phyloP scores from a whole-genome alignment of 495 filamentous ascomycete species.

The Podospora australis region DNA sequence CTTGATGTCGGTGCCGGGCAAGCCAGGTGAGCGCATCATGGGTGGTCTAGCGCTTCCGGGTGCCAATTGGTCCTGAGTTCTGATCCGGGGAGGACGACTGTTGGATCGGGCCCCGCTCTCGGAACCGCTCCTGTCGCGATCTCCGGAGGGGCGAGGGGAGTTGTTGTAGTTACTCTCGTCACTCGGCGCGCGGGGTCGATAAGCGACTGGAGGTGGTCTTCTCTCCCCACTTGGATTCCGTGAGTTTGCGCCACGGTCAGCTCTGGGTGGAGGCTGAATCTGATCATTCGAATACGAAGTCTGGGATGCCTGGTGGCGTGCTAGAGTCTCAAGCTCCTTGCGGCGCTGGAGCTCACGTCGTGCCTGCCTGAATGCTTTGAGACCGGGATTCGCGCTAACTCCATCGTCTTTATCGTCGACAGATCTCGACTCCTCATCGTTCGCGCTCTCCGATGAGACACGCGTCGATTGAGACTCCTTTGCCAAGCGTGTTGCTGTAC shows the following conservation, averaged over 20 bases:
- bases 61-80: conserved; percentile 41
- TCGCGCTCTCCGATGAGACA: background rate
- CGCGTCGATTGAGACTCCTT: conserved; percentile 27
- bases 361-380: conserved; percentile 46
- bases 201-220: conserved; percentile 36
- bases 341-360: conserved; percentile 45
- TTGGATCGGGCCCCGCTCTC: conserved; percentile 47
- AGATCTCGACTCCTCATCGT: background rate
- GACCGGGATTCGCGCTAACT: conserved; percentile 32
- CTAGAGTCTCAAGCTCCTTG: conserved; percentile 40
- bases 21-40: conserved; percentile 37
- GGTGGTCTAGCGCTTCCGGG: conserved; percentile 22
- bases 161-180: conserved; percentile 26
- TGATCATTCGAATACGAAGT: conserved; percentile 15
- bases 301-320: conserved; percentile 25
- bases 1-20: conserved; percentile 38
- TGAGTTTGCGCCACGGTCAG: conserved; percentile 21
- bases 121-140: conserved; percentile 56
- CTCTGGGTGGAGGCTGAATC: conserved; percentile 21
- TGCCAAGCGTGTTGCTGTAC: conserved; percentile 43
- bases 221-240: conserved; percentile 41
- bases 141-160: conserved; percentile 26
- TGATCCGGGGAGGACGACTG: conserved; percentile 36
- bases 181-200: conserved; percentile 34
- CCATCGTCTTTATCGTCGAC: conserved; percentile 23